Evolutionary conservation across 2,329 filamentous ascomycete genomes (phyloP).

Genomic region (Colletotrichum endophyticum): DNA sequence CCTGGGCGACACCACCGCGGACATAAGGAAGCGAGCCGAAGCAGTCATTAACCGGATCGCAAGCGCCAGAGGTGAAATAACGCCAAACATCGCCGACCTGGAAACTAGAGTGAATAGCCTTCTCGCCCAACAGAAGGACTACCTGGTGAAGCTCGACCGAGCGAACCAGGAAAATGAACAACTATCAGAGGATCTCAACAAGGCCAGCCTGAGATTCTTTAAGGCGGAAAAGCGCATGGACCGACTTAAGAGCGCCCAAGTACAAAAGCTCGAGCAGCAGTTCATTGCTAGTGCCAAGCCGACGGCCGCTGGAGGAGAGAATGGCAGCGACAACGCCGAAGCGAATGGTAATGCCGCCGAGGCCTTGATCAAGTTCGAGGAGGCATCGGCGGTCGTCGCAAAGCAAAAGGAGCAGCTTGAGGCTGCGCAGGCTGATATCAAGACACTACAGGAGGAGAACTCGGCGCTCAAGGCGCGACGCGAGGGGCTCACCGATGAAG

Average conservation of each 20-base stretch:
- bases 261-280: slow-evolving; percentile 91
- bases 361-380: slow-evolving; percentile 77
- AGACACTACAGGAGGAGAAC: slow-evolving; percentile 76
- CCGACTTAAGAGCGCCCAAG: slow-evolving; percentile 84
- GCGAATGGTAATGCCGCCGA: slow-evolving; percentile 65
- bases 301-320: slow-evolving; percentile 52
- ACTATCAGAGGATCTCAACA: slow-evolving; percentile 84
- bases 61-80: slow-evolving; percentile 55
- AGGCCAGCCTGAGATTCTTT: slow-evolving; percentile 88
- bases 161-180: slow-evolving; percentile 81
- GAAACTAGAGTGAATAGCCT: slow-evolving; percentile 78
- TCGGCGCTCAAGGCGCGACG: slow-evolving; percentile 72
- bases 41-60: slow-evolving; percentile 67
- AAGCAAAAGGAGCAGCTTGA: slow-evolving; percentile 92
- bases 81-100: slow-evolving; percentile 73
- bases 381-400: slow-evolving; percentile 74
- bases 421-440: slow-evolving; percentile 77
- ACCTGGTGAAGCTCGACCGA: slow-evolving; percentile 77
- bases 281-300: slow-evolving; percentile 71
- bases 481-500: slow-evolving; percentile 83
- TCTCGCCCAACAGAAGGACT: slow-evolving; percentile 82
- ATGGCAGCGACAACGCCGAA: slow-evolving; percentile 60
- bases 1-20: slow-evolving; percentile 74
- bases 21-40: slow-evolving; percentile 77
- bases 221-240: slow-evolving; percentile 96